These are phyloP conservation scores for Tulasnella sp. DNA, from an alignment of 768 basidiomycete genomes.

Conservation along the genomic window DNA sequence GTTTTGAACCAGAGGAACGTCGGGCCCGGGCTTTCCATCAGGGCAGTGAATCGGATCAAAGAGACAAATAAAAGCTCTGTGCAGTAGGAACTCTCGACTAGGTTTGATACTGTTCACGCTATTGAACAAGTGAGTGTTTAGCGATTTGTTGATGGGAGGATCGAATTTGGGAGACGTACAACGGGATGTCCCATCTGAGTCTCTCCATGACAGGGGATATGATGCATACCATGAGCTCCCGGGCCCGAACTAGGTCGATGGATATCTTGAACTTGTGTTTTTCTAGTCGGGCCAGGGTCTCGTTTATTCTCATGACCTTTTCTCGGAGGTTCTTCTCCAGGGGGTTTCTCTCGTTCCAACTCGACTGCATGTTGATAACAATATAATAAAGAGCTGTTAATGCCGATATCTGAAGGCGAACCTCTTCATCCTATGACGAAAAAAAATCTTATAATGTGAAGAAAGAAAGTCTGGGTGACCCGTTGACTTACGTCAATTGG, in stretches of 20 bases:
- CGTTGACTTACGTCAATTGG: background rate
- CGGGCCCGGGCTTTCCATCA: background rate
- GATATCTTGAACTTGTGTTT: background rate
- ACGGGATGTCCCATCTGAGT: background rate
- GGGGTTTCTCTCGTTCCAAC: background rate
- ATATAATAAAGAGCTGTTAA: background rate
- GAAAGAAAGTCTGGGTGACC: background rate
- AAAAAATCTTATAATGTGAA: background rate
- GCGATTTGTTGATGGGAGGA: background rate
- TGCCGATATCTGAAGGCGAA: background rate
- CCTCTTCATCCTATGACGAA: background rate
- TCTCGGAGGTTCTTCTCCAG: background rate
- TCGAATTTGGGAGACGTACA: background rate
- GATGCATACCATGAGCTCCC: background rate
- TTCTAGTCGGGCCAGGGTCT: background rate
- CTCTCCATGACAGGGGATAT: background rate
- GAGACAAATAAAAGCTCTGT: background rate
- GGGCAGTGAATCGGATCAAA: background rate
- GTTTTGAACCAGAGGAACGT: background rate
- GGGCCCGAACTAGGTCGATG: background rate
- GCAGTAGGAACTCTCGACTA: background rate
- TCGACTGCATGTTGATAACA: background rate
- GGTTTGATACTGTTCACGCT: background rate
- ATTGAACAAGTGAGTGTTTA: background rate
- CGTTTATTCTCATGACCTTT: background rate